Evolutionary conservation across 305 asterid genomes (phyloP), one percentile per base, ranked within the genome.

Genomic region (Fraxinus sp.): DNA sequence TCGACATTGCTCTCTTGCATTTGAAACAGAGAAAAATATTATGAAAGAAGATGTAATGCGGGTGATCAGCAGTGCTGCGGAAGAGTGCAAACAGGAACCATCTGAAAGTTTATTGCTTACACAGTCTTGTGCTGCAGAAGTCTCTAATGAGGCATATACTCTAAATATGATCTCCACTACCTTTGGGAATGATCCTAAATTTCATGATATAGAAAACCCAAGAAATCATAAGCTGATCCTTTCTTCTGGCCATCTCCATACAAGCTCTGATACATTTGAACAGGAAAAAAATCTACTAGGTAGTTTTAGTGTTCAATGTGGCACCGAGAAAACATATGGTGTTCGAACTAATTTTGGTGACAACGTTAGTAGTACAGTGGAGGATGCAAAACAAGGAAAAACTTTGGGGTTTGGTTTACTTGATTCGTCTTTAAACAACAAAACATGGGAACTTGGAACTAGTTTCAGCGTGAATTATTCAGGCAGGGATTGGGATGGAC

Each of bases 151-250:
- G 77, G 86, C 86, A 68, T 87, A 75, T 80, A 41, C 74, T 30
- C 77, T 72, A 81, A 79, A 85, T 77, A 86, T 80, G 79, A 83
- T 82, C 64, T 88, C 85, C 75, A 11, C 86, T 28, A 37, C 88
- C 77, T 86, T 87, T 75, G 73, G 81, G 35, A 85, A 84, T 86
- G 91, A 82, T 62, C 82, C 84, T 80, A 83, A 83, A 81, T 81
- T 80, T 80, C 84, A 76, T 84, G 88, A 83, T 68, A 32, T 80
- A 74, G 90, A 80, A 28, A 80, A 84, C 76, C 68, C 87, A 18
- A 78, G 90, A 78, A 86, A 83, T 66, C 88, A 85, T 80, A 93
- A 87, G 81, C 92, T 91, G 16, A 91, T 89, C 83, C 94, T 92
- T 86, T 87, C 92, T 79, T 92, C 86, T 81, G 86, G 86, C 77